Evolutionary conservation across 495 filamentous ascomycete species (phyloP), one percentile per base, ranked within the genome.

Genomic region (Podospora comata): DNA sequence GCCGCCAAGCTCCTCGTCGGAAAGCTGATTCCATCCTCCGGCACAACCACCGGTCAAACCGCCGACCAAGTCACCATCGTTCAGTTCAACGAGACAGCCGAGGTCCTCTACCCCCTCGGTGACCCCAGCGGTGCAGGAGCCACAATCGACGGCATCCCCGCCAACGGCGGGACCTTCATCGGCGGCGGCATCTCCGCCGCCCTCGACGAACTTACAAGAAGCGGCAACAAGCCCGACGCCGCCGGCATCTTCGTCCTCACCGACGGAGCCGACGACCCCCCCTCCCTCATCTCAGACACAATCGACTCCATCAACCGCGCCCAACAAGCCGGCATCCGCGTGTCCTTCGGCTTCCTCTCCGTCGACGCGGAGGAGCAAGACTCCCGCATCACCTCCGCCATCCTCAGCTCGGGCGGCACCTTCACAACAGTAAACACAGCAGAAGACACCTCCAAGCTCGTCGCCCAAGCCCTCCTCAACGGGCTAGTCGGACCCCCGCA

Each of bases 191-290:
- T 62, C 28, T 30, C 26, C 15, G 60, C 60, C 28, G 60, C 60
- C 20, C 11, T 62, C 20, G 60, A 62, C 32, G 60, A 62, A 26
- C 60, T 62, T 26, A 62, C 60, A 5, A 62, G 26, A 32, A 16
- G 7, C 27, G 26, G 26, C 0, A 28, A 11, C 19, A 28, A 23
- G 16, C 26, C 19, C 13, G 60, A 32, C 28, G 2, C 5, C 6
- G 6, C 60, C 4, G 60, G 60, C 60, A 62, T 62, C 60, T n/a
- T 62, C 26, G 60, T 62, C 26, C 60, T 62, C 18, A 62, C 60
- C 18, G 60, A 62, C 26, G 60, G 60, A 19, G 26, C 18, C 32
- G 60, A 62, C 28, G 19, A 26, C 26, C 60, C 60, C 26, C 18
- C 19, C 26, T 62, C 23, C 11, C 32, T 27, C 11, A 32, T 34